Base-by-base conservation (phyloP, 768 basidiomycete genomes). In the Cystoderma amianthinum region DNA sequence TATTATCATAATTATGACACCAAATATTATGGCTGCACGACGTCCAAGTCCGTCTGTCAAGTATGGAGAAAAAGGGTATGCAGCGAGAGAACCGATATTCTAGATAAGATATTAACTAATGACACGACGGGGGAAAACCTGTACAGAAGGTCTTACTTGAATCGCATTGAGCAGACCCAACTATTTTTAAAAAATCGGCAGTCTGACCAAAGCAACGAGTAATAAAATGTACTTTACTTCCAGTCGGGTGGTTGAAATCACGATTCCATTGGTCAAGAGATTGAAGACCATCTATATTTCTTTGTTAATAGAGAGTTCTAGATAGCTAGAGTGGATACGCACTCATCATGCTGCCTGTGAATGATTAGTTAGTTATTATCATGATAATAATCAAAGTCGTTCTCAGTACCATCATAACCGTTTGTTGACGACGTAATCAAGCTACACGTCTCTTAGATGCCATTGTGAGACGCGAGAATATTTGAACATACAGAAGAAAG, bases 1-100 rank as follows among this genome's bases (percentile, higher is more conserved):
- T 21, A 65, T 59, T 24, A 73, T 63, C 78, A 84, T 82, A 52
- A 82, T 65, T 18, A 54, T 32, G 3, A 80, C 78, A 24, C 82
- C 82, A 18, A 82, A 48, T 53, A 75, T 68, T 18, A 84, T 68
- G n/a, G 77, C 64, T 3, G 56, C 54, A 15, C 78, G 68, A 48
- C 82, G 76, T 25, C 82, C 82, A 21, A 84, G 51, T 15, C 71
- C 71, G 49, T 85, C 82, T 11, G 80, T 69, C 23, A 79, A 47
- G 51, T 81, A 80, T 0, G 80, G 78, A 0, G 77, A 64, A 55
- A 82, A 74, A 19, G 81, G 80, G 48, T 75, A 77, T 6, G 69
- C 80, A 11, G 70, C 74, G 19, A 82, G 55, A 13, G 64, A 56
- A 36, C 82, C 82, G 41, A 84, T 79, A 52, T 74, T 80, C 76